Evolutionary conservation across 2,329 filamentous ascomycete species (phyloP), one percentile per base, ranked within the genome.

Genomic region (Pseudofabraea citricarpa): DNA sequence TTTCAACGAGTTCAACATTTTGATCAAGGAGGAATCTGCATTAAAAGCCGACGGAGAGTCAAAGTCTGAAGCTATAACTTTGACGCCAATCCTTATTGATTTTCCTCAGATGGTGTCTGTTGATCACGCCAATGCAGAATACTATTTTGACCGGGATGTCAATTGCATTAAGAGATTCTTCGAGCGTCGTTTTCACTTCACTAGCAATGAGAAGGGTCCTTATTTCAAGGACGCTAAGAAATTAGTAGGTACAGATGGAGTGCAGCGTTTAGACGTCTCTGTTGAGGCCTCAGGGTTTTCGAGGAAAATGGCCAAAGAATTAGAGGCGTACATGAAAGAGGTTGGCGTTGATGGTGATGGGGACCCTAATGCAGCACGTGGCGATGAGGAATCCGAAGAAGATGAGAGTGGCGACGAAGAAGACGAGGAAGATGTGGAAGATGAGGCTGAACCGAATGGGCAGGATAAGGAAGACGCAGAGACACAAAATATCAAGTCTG

Each of bases 1-100:
- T 63, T 98, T 94, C 71, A 98, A 98, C 70, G 94, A 98, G 65
- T 98, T 98, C 75, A 98, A 98, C 64, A 91, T 98, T 51, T 72
- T 98, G 24, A 83, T 98, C 62, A 89, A 93, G 61, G 91, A 97
- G 63, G 79, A 73, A 37, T 61, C 60, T 24, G 52, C 60, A 24
- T 56, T 63, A 16, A 51, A 56, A 8, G 45, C 60, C 9, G 56
- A 57, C 13, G 66, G 66, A 18, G 64, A 66, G 5, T 65, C 72
- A 6, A 60, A 72, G 55, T 51, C 63, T 32, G 67, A 72, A 38
- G 35, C 54, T 46, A 60, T 86, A 42, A 74, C 65, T 24, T 70
- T 95, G 20, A 81, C 79, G 6, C 93, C 93, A 1, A 79, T 96
- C 42, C 70, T 98, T 36, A 98, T 98, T 57, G 94, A 98, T 68